These are phyloP conservation scores for Hymenoscyphus salicellus DNA, from an alignment of 2,329 filamentous ascomycete species.

Conservation along the genomic window DNA sequence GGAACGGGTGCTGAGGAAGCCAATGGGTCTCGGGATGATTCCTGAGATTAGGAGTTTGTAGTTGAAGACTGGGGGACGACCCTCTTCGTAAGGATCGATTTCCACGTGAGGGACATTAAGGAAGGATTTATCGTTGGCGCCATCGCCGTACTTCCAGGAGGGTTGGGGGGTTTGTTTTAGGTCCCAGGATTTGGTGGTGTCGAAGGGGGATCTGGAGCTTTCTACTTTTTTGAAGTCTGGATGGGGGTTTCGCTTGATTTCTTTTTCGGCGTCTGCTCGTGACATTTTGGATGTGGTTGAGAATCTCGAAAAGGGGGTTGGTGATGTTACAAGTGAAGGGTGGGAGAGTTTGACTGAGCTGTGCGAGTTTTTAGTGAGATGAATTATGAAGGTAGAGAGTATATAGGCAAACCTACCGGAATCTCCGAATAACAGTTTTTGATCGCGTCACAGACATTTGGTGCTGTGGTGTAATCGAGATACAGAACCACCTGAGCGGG, in stretches of 20 bases:
- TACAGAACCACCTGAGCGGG: neutral
- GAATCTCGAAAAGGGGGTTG: neutral
- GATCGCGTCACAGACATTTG: neutral
- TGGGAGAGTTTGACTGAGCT: neutral
- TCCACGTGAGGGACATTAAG: conserved; percentile 59
- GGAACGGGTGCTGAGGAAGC: conserved; percentile 55
- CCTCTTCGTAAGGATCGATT: conserved; percentile 77
- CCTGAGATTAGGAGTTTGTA: conserved; percentile 89
- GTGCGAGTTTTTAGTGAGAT: neutral
- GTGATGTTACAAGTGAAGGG: neutral
- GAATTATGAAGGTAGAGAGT: neutral
- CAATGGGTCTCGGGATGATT: conserved; percentile 79
- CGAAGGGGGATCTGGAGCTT: conserved; percentile 60
- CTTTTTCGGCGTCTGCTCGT: conserved; percentile 31
- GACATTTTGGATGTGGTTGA: conserved; percentile 19
- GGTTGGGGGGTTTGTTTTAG: conserved; percentile 64
- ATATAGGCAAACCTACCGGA: neutral
- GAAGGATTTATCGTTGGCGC: conserved; percentile 55
- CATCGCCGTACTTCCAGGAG: conserved; percentile 62
- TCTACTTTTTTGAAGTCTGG: conserved; percentile 74
- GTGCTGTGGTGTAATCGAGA: neutral
- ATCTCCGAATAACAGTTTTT: neutral
- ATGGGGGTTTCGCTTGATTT: conserved; percentile 61
- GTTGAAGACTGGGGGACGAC: conserved; percentile 67
- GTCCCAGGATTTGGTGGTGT: conserved; percentile 46